A percentile compares a stretch with the other conserved stretches of the same genome.
Conservation (phyloP, 2,329 filamentous ascomycete genomes). For the Rugonectria rugulosa region DNA sequence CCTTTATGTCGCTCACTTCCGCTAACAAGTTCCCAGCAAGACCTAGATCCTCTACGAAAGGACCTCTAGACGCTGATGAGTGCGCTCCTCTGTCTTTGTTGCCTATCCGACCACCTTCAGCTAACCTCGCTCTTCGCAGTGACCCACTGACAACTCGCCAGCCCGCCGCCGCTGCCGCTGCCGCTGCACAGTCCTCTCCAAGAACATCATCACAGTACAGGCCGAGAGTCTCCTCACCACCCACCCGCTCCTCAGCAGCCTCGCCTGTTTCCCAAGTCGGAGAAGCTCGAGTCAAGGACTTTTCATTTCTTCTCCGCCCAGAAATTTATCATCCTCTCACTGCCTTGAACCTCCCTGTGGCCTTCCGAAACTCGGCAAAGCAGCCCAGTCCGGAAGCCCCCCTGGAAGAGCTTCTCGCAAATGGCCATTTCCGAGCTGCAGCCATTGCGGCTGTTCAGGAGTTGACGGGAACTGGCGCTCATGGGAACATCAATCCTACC, state of each 20-base stretch:
- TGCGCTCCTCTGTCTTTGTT: conserved; percentile 52
- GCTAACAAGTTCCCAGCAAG: conserved; percentile 54
- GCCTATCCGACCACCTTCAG: neutral
- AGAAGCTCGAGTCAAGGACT: conserved; percentile 64
- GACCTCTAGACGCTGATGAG: conserved; percentile 80
- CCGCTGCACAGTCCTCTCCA: conserved; percentile 20
- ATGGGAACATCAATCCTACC: conserved; percentile 55
- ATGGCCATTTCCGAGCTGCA: conserved; percentile 82
- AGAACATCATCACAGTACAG: conserved; percentile 28
- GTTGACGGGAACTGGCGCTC: conserved; percentile 59
- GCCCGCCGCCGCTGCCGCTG: conserved; percentile 30
- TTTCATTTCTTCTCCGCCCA: conserved; percentile 80
- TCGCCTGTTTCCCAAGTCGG: conserved; percentile 42
- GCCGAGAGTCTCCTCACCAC: conserved; percentile 36
- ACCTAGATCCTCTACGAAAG: conserved; percentile 75
- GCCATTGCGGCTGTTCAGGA: conserved; percentile 72
- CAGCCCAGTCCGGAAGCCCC: conserved; percentile 70
- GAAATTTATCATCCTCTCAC: conserved; percentile 85
- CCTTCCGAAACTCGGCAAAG: conserved; percentile 74
- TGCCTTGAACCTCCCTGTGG: conserved; percentile 62
- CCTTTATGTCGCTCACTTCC: neutral
- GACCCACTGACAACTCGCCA: conserved; percentile 42
- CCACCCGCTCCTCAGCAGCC: conserved; percentile 32
- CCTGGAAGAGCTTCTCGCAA: conserved; percentile 71
- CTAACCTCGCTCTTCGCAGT: conserved; percentile 29